A percentile compares a stretch with the other conserved stretches of the same genome.
Conservation (phyloP, 176 grass and related monocot species). For the Triticum timopheevii region DNA sequence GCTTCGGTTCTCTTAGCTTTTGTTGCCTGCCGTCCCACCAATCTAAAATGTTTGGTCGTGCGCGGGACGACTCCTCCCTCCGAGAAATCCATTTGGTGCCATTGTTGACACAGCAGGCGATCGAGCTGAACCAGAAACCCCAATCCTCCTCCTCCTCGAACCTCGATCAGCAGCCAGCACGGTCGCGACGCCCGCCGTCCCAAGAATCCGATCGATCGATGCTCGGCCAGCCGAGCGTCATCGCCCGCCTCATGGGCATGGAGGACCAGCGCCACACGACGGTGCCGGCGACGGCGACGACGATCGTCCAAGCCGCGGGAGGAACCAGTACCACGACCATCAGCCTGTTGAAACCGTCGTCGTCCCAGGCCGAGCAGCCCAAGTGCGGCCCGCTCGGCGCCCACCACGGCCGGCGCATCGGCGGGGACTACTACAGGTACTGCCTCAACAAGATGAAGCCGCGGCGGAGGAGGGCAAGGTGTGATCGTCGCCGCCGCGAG, state of each 20-base stretch:
- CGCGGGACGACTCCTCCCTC: not conserved
- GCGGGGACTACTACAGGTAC: constrained; percentile 23
- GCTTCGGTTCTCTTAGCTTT: no score
- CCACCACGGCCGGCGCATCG: constrained; percentile 13
- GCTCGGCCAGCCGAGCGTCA: constrained; percentile 48
- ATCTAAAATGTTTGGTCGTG: not conserved
- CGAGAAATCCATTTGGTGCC: not conserved
- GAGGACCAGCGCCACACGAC: not conserved
- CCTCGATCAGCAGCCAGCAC: not conserved
- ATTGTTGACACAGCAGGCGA: not conserved
- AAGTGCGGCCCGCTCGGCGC: constrained; percentile 34
- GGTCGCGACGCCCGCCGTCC: not conserved
- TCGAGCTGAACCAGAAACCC: no score
- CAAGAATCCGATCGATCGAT: constrained; percentile 13
- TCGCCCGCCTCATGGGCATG: constrained; percentile 88
- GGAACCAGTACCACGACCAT: no score
- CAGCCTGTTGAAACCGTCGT: not conserved
- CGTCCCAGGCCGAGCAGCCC: constrained; percentile 19
- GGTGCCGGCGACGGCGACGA: not conserved
- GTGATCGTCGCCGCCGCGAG: not conserved
- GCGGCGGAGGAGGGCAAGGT: not conserved
- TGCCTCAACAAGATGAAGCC: constrained; percentile 24
- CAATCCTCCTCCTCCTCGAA: not conserved
- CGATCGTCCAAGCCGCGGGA: not conserved
- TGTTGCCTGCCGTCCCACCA: not conserved